Percentiles rank a stretch among this genome's conserved stretches.
These are phyloP conservation scores for Cyberlindnera misumaiensis DNA, from an alignment of 805 yeast species.

Conservation along the genomic window DNA sequence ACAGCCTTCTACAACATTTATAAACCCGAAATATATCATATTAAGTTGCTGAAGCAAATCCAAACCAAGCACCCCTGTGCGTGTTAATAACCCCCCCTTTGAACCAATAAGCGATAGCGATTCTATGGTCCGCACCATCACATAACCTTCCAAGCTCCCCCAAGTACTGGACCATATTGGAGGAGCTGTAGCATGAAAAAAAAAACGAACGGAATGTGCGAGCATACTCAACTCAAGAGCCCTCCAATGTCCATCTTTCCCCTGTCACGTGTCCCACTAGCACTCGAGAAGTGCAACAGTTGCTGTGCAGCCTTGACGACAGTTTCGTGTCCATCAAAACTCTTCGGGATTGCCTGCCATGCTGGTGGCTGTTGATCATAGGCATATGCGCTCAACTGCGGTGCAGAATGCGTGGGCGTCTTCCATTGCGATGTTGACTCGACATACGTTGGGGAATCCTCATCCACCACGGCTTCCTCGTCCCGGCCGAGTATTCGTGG, in stretches of 20 bases:
- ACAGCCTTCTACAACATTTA: too few relatives aligned
- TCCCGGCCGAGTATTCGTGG: constrained; percentile 18
- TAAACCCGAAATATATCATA: too few relatives aligned
- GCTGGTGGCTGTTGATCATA: not conserved
- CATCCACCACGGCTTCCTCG: constrained; percentile 9
- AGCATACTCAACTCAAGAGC: constrained; percentile 12
- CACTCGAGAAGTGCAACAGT: constrained; percentile 12
- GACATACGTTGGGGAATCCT: constrained; percentile 1
- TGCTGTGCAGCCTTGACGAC: constrained; percentile 22
- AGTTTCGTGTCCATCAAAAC: constrained; percentile 17
- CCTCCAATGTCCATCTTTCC: constrained; percentile 18
- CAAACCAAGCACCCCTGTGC: too few relatives aligned
- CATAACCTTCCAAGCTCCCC: too few relatives aligned
- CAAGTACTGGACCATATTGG: too few relatives aligned
- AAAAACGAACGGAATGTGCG: too few relatives aligned
- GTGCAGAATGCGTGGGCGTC: not conserved
- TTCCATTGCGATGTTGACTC: not conserved
- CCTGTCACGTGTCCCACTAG: not conserved
- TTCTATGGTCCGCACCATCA: not conserved
- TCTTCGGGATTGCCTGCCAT: constrained; percentile 14
- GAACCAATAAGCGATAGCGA: too few relatives aligned
- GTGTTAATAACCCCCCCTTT: too few relatives aligned
- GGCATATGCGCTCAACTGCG: not conserved
- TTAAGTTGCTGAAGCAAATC: not conserved
- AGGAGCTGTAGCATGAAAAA: too few relatives aligned